Conservation (phyloP, 768 basidiomycete species). For the Phanerochaete carnosa region DNA sequence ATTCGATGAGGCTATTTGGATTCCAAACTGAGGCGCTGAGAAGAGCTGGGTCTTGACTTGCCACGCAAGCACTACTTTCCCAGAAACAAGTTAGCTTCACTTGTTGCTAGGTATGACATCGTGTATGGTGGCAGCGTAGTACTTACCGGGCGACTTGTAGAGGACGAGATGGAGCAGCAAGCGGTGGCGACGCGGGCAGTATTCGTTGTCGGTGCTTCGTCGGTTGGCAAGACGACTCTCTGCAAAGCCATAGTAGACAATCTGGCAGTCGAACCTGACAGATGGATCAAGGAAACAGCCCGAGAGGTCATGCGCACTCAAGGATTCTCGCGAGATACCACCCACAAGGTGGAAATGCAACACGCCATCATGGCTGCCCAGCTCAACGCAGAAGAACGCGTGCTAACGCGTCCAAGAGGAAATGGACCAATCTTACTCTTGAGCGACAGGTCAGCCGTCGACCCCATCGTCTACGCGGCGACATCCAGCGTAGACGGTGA, state of each 20-base stretch:
- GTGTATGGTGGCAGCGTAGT: not conserved
- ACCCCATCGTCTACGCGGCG: constrained; percentile 58
- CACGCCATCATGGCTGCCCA: constrained; percentile 58
- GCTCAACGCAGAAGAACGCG: constrained; percentile 38
- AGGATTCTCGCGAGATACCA: constrained; percentile 52
- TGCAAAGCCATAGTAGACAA: constrained; percentile 47
- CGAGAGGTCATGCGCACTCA: constrained; percentile 49
- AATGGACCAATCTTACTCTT: constrained; percentile 30
- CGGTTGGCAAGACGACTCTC: constrained; percentile 70
- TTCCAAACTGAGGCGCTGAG: not conserved
- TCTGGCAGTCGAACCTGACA: constrained; percentile 31
- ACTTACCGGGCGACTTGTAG: not conserved
- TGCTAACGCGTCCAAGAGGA: constrained; percentile 1
- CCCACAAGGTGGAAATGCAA: constrained; percentile 57
- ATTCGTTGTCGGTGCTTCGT: constrained; percentile 34
- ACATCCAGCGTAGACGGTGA: constrained; percentile 40
- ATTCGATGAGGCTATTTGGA: not conserved
- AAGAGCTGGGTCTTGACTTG: not conserved
- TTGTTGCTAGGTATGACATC: too few relatives aligned
- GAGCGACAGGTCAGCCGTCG: constrained; percentile 63
- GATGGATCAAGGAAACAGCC: constrained; percentile 59
- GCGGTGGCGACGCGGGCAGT: constrained; percentile 6
- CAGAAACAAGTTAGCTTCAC: not conserved
- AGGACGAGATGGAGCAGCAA: not conserved
- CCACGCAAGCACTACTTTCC: not conserved